Evolutionary conservation across 192 early-diverging fungal genomes (phyloP).

Genomic region (Backusella parvicylindrica): DNA sequence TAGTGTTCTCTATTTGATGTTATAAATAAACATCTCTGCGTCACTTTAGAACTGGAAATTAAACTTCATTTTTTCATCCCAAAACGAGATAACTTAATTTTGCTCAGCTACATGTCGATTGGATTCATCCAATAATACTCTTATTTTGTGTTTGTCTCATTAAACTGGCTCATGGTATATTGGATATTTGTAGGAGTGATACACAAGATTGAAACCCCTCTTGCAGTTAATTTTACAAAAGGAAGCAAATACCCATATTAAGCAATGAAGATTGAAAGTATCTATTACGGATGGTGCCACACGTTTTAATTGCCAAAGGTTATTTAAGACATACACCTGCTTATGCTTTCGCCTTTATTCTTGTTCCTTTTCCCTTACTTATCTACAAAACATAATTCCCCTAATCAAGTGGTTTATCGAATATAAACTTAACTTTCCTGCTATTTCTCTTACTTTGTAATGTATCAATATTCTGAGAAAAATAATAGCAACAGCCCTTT

Average conservation of each 20-base stretch:
- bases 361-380: neutral
- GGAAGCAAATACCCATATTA: conserved; percentile 1
- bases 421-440: neutral
- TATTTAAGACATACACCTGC: neutral
- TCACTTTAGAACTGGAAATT: neutral
- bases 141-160: neutral
- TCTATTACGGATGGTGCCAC: neutral
- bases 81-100: conserved; percentile 4
- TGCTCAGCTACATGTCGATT: conserved; percentile 4
- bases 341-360: neutral
- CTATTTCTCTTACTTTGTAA: neutral
- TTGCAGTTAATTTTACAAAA: conserved; percentile 5
- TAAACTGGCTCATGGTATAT: neutral
- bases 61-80: conserved; percentile 1
- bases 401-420: neutral
- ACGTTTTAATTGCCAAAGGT: conserved; percentile 1
- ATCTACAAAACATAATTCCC: neutral
- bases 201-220: neutral
- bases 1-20: neutral
- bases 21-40: neutral
- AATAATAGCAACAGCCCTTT: conserved; percentile 1
- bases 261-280: conserved; percentile 3
- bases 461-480: conserved; percentile 7
- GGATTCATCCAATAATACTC: neutral
- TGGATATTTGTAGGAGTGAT: neutral